These are phyloP conservation scores for Prunus kanzakura DNA, from an alignment of 306 rosid species.

Conservation along the genomic window DNA sequence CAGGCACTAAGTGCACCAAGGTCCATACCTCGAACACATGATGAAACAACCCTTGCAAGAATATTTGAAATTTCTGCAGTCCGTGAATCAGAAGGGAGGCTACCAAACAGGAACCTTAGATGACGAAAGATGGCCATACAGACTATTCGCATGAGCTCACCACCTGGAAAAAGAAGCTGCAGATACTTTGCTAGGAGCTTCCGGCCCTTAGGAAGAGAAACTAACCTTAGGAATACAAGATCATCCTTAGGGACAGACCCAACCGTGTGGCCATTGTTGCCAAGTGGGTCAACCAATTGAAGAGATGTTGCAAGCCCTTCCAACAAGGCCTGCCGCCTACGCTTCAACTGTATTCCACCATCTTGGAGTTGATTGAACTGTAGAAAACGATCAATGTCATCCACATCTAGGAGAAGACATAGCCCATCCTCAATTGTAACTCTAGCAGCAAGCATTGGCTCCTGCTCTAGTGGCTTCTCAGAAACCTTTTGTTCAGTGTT, in stretches of 20 bases:
- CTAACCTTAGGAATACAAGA: constrained; percentile 73
- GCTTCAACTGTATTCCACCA: constrained; percentile 61
- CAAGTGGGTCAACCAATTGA: constrained; percentile 90
- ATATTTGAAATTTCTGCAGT: constrained; percentile 59
- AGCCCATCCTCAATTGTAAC: constrained; percentile 89
- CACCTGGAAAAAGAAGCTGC: constrained; percentile 58
- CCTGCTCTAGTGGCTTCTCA: constrained; percentile 95
- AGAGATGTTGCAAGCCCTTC: constrained; percentile 83
- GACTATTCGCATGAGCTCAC: constrained; percentile 78
- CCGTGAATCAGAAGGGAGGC: constrained; percentile 63
- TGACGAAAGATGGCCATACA: constrained; percentile 98
- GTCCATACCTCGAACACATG: constrained; percentile 67
- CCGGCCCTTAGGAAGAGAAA: constrained; percentile 84
- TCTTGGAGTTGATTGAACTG: constrained; percentile 87
- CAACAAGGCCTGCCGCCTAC: constrained; percentile 61
- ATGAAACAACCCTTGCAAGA: constrained; percentile 73
- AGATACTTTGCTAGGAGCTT: constrained; percentile 78
- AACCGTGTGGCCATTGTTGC: constrained; percentile 55
- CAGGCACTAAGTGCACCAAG: constrained; percentile 92
- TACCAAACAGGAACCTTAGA: constrained; percentile 78
- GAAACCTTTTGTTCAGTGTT: constrained; percentile 61
- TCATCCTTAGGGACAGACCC: constrained; percentile 84
- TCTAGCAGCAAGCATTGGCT: constrained; percentile 95
- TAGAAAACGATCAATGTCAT: constrained; percentile 91
- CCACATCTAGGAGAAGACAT: constrained; percentile 91